Evolutionary conservation across 352 stramenopile genomes (phyloP).

Genomic region (Pythium catenulatum): DNA sequence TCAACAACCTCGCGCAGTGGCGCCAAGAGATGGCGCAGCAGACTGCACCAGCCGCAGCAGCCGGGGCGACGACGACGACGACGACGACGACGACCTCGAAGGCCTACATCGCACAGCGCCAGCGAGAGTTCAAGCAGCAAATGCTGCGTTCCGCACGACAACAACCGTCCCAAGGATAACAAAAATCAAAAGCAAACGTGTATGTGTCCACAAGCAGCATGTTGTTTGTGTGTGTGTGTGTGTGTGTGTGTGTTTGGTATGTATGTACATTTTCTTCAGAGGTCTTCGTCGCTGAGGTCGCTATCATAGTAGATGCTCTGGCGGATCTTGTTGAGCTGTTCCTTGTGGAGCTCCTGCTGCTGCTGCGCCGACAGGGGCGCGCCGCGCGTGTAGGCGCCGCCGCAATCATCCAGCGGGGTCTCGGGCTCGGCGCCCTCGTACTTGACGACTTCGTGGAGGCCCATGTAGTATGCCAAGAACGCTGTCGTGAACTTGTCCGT

Average conservation of each 20-base stretch:
- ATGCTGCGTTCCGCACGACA: constrained; percentile 58
- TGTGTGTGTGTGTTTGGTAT: neutral
- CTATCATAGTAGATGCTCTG: constrained; percentile 93
- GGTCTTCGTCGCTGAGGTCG: constrained; percentile 87
- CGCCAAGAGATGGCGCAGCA: constrained; percentile 71
- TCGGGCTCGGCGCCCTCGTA: constrained; percentile 95
- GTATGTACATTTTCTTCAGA: neutral
- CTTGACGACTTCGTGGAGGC: constrained; percentile 96
- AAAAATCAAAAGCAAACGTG: too few species aligned
- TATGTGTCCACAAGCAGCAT: too few species aligned
- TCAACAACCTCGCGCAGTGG: constrained; percentile 83
- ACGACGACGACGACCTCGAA: too few species aligned
- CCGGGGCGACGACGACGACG: neutral
- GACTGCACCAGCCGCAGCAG: neutral
- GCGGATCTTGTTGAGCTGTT: constrained; percentile 85
- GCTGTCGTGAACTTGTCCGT: constrained; percentile 96
- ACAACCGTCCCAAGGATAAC: constrained; percentile 24
- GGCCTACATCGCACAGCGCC: constrained; percentile 81
- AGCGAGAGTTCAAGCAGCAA: constrained; percentile 85
- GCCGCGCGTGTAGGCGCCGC: constrained; percentile 69
- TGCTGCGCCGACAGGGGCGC: constrained; percentile 64
- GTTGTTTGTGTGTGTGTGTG: neutral
- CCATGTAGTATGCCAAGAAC: constrained; percentile 95
- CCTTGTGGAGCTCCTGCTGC: constrained; percentile 65
- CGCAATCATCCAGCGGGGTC: constrained; percentile 78